Base-by-base conservation (phyloP, 768 basidiomycete genomes). In the Mycena rebaudengoi region DNA sequence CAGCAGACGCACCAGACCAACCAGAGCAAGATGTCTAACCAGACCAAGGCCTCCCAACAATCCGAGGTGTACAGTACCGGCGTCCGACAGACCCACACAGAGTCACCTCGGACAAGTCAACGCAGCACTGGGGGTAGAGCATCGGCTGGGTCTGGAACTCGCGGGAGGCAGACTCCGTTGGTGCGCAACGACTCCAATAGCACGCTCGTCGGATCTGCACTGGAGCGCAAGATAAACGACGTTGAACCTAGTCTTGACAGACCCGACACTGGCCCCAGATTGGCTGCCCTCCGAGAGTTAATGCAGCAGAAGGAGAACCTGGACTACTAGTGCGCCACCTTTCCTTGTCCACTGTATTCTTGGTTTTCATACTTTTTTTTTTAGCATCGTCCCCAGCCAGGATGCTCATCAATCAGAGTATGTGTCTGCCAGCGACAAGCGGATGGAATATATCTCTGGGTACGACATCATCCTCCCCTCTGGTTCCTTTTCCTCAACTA, bases 391-490 rank as follows among this genome's bases (percentile, higher is more conserved):
- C 46, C 92, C 92, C 3, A 88, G 84, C 33, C 91, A 92, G 74
- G 94, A 95, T 71, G 89, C 92, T 6, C 94, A 95, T 72, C 86
- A 86, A 52, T 93, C 92, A 0, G 94, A 95, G 75, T 94, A 93
- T 63, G 90, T 94, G 25, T 86, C 91, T 18, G 74, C 83, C 7
- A 86, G 87, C 60, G 94, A 95, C 75, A 91, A 90, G 73, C 86
- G 94, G 48, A 80, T 91, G 56, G 86, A 92, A 71, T 95, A 86
- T 79, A 86, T 95, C 51, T 89, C 89, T 43, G 91, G 89, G 90
- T 91, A 72, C 37, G 46, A 51, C 39, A 61, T 12, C 57, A 29
- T 32, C 43, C 29, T 49, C 60, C 39, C 29, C 49, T 23, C 53
- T 41, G 21, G 23, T 26, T 32, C 39, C 20, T 29, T 28, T 50